Evolutionary conservation across 2,329 filamentous ascomycete species (phyloP).

Genomic region (Arthrinium puccinioides): DNA sequence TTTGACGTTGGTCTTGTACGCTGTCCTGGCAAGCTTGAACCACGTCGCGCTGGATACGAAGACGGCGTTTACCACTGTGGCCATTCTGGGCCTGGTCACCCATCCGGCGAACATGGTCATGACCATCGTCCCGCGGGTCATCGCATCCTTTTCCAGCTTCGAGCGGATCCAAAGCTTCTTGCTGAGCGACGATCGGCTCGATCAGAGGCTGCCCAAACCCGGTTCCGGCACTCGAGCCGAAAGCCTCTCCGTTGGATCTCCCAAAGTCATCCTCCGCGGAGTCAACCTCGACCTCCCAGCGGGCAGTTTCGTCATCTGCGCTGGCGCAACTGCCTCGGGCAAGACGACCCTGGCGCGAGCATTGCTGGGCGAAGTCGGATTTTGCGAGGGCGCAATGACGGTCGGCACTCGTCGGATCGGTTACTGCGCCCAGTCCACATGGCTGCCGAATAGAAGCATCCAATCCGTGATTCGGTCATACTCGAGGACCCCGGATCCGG

Average conservation of each 20-base stretch:
- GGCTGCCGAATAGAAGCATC: conserved; percentile 27
- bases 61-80: conserved; percentile 32
- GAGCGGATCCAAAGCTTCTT: conserved; percentile 30
- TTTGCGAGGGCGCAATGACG: conserved; percentile 15
- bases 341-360: conserved; percentile 17
- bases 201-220: background rate
- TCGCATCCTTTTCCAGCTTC: conserved; percentile 25
- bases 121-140: conserved; percentile 27
- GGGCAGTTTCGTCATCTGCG: conserved; percentile 16
- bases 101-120: conserved; percentile 37
- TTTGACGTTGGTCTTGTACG: conserved; percentile 28
- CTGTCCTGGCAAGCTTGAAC: conserved; percentile 13
- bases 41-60: conserved; percentile 21
- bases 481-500: conserved; percentile 6
- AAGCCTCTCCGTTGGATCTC: conserved; percentile 5
- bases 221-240: background rate
- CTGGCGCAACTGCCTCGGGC: conserved; percentile 18
- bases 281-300: conserved; percentile 14
- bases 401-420: conserved; percentile 19
- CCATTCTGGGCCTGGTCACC: conserved; percentile 30
- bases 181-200: conserved; percentile 10
- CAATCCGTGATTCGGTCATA: conserved; percentile 19
- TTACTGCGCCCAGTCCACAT: conserved; percentile 29
- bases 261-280: conserved; percentile 10
- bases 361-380: conserved; percentile 13